phyloP scores from a whole-genome alignment of 805 yeast species.

The Wickerhamomyces bisporus region DNA sequence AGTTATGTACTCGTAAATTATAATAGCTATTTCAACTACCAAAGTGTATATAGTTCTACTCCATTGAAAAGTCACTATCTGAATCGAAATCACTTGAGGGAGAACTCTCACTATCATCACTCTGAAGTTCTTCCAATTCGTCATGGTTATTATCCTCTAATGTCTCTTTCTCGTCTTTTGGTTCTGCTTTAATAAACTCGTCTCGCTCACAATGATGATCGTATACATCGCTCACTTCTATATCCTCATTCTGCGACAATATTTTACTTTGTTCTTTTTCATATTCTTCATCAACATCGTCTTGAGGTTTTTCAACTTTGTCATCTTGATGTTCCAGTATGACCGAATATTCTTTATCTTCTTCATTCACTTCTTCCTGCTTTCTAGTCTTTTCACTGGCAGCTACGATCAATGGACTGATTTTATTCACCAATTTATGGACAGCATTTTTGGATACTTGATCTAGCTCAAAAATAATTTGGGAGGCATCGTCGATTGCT shows the following conservation, averaged over 20 bases:
- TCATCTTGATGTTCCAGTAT: constrained; percentile 21
- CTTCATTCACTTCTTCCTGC: constrained; percentile 14
- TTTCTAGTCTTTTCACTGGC: constrained; percentile 15
- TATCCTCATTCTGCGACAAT: neutral
- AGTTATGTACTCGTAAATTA: too few relatives aligned
- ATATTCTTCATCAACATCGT: constrained; percentile 15
- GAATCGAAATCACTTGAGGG: neutral
- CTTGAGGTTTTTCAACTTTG: constrained; percentile 13
- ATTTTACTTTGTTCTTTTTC: constrained; percentile 16
- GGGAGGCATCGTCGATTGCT: constrained; percentile 25
- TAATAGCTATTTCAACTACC: neutral
- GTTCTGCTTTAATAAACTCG: too few relatives aligned
- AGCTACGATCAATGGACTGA: constrained; percentile 16
- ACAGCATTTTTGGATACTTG: constrained; percentile 29
- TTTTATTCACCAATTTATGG: constrained; percentile 23
- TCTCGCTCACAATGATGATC: too few relatives aligned
- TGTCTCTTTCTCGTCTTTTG: too few relatives aligned
- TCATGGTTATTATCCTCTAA: neutral
- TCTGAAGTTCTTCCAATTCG: neutral
- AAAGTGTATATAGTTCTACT: neutral
- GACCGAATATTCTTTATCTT: constrained; percentile 22
- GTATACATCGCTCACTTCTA: too few relatives aligned
- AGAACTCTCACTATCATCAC: neutral
- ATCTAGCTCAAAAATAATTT: constrained; percentile 27
- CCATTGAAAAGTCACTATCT: constrained; percentile 8